A percentile compares a stretch with the other conserved stretches of the same genome.
Conservation (phyloP, 345 rosid species). For the Camelina sativa region DNA sequence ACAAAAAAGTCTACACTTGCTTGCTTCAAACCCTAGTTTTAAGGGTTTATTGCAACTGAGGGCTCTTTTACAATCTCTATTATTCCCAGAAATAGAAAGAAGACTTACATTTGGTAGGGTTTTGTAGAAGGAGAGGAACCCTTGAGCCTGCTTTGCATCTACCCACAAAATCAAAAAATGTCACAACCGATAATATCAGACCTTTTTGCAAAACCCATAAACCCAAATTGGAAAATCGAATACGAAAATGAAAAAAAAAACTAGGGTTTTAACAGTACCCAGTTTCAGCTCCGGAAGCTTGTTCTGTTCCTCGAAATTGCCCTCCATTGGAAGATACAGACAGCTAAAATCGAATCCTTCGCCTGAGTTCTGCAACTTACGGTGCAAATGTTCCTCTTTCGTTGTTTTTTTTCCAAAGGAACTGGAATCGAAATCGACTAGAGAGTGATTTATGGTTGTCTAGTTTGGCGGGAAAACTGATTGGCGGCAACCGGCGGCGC, state of each 20-base stretch:
- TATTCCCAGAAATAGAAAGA: conserved; percentile 22
- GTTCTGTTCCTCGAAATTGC: conserved; percentile 56
- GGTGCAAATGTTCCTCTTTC: not conserved
- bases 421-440: conserved; percentile 23
- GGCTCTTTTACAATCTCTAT: no score
- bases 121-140: conserved; percentile 95
- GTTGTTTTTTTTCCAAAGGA: not conserved
- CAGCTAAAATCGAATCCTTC: not conserved
- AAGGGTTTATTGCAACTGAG: not conserved
- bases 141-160: conserved; percentile 98
- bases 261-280: conserved; percentile 55
- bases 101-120: conserved; percentile 76
- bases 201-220: conserved; percentile 40
- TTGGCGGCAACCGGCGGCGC: conserved; percentile 49
- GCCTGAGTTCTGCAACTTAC: not conserved
- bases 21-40: conserved; percentile 23
- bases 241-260: conserved; percentile 6
- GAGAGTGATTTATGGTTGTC: not conserved
- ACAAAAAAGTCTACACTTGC: not conserved
- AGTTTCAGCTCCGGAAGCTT: conserved; percentile 93
- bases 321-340: conserved; percentile 54
- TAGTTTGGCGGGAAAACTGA: conserved; percentile 67
- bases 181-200: conserved; percentile 10
- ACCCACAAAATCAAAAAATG: not conserved
- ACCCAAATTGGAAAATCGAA: conserved; percentile 8